Evolutionary conservation across 2,329 filamentous ascomycete genomes (phyloP).

Genomic region (Alternaria tenuissima): DNA sequence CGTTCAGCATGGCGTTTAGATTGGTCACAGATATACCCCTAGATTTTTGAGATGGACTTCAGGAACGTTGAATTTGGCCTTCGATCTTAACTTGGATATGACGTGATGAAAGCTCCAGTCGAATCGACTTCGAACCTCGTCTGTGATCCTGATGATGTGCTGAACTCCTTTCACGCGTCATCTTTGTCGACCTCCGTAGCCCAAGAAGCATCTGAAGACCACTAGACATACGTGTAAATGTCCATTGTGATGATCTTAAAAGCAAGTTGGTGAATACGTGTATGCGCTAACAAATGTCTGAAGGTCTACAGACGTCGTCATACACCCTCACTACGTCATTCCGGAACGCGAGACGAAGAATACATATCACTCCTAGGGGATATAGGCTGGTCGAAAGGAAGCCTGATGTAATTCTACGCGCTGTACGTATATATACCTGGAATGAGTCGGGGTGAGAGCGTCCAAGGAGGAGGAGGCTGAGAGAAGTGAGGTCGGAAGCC

Average conservation of each 20-base stretch:
- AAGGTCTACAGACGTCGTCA: neutral
- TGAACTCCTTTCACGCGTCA: neutral
- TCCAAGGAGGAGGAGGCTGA: neutral
- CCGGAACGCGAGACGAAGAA: neutral
- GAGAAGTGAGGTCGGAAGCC: neutral
- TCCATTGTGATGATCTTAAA: neutral
- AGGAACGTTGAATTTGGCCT: neutral
- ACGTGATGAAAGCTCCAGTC: neutral
- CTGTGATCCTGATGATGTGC: neutral
- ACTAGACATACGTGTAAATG: neutral
- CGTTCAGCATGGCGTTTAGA: neutral
- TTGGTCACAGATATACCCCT: neutral
- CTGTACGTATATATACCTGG: neutral
- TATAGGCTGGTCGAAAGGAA: neutral
- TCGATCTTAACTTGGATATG: neutral
- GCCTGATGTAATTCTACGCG: neutral
- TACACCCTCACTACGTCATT: neutral
- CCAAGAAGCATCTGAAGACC: neutral
- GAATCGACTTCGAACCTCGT: neutral
- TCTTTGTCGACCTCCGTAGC: neutral
- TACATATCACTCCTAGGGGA: neutral
- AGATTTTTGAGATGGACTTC: neutral
- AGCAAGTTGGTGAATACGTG: neutral
- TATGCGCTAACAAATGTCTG: neutral
- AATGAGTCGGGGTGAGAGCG: neutral